Evolutionary conservation across 371 early-diverging fungal genomes (phyloP).

Genomic region (Rhizomucor pusillus): DNA sequence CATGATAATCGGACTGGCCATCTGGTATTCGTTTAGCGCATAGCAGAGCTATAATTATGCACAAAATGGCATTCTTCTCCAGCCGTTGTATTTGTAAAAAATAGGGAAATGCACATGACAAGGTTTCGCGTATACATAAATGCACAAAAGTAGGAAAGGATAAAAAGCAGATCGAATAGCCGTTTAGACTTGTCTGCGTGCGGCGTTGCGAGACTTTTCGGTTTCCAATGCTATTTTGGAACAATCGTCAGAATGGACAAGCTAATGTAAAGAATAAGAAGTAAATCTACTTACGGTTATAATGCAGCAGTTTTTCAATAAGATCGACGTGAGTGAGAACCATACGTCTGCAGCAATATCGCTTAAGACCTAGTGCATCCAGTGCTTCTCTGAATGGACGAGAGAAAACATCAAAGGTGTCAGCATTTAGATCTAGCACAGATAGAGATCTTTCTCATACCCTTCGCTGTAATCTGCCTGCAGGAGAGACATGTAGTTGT

Average conservation of each 20-base stretch:
- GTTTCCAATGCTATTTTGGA: too few relatives aligned
- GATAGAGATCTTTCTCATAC: constrained; percentile 36
- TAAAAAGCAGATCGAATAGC: too few relatives aligned
- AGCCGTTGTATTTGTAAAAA: too few relatives aligned
- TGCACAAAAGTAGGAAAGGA: too few relatives aligned
- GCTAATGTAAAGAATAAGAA: too few relatives aligned
- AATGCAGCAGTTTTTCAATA: constrained; percentile 98
- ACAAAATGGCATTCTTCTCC: too few relatives aligned
- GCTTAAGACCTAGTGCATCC: constrained; percentile 89
- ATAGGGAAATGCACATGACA: too few relatives aligned
- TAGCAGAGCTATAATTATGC: too few relatives aligned
- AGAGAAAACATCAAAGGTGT: not conserved
- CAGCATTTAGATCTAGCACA: not conserved
- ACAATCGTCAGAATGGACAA: too few relatives aligned
- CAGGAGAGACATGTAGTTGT: constrained; percentile 84
- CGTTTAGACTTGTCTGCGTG: too few relatives aligned
- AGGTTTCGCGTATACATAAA: too few relatives aligned
- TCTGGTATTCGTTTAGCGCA: constrained; percentile 5
- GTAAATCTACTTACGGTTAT: constrained; percentile 88
- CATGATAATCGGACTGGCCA: constrained; percentile 3
- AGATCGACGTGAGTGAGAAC: constrained; percentile 98
- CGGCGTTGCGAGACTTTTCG: too few relatives aligned
- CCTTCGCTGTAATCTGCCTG: constrained; percentile 78
- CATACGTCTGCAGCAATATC: constrained; percentile 99
- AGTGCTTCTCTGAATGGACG: constrained; percentile 82